Evolutionary conservation across 1,139 yeast genomes (phyloP), one percentile per base, ranked within the genome.

Genomic region (Scheffersomyces titani): DNA sequence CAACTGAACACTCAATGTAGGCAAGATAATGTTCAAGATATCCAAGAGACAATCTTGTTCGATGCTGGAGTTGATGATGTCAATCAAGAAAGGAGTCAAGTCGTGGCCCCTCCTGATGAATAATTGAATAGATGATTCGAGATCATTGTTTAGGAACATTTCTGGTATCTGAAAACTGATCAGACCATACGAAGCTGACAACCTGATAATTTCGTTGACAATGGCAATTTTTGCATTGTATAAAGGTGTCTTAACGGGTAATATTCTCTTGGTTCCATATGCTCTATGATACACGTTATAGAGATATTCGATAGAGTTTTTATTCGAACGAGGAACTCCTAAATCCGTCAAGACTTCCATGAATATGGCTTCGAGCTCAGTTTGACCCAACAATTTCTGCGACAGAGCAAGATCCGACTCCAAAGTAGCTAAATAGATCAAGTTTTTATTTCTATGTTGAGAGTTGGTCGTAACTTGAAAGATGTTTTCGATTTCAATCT

Each of bases 121-220:
- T 5, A 65, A 61, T 19, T 69, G 69, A 16, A 77, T 65, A 1
- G 76, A 65, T 5, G 59, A 59, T 9, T 70, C 61, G 24, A 78
- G 59, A 55, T 81, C 76, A 58, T 75, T 74, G 55, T 78, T 74
- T 46, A 78, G 63, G 59, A 87, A 87, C 87, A 88, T 83, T 57
- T 87, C 92, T 3, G 89, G 86, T 9, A 87, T 82, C 67, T 87
- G 92, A 65, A 90, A 86, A 46, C 89, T 73, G 46, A 90, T 86
- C 45, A 87, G 78, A 0, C 92, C 92, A 70, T 88, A 91, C 21
- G 90, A 86, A 18, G 89, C 77, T 16, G 86, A 71, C 52, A 88
- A 75, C 53, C 86, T 72, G 52, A 84, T 78, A 40, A 85, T 74
- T 58, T 85, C 85, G 54, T 78, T 76, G 54, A 87, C 70, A 3